Evolutionary conservation across 1,284 basidiomycete genomes (phyloP).

Genomic region (Volvariella volvacea): DNA sequence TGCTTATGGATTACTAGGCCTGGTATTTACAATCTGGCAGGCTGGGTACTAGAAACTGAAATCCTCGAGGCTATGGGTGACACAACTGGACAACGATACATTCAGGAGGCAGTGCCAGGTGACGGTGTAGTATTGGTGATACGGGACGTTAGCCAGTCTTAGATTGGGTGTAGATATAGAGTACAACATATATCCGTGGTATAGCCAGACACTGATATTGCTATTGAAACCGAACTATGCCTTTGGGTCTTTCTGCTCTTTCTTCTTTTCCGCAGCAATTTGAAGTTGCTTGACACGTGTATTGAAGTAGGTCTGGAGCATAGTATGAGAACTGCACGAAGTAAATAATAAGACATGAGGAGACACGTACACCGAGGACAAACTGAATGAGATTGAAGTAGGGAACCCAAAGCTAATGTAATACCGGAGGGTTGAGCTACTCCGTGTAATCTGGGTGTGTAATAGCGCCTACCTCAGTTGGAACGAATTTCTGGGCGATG

Average conservation of each 20-base stretch:
- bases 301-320: constrained; percentile 63
- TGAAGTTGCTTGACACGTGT: constrained; percentile 57
- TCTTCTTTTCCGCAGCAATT: constrained; percentile 38
- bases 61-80: constrained; percentile 28
- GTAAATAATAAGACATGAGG: no score
- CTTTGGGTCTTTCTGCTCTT: constrained; percentile 16
- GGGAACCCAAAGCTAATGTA: constrained; percentile 71
- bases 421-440: constrained; percentile 2
- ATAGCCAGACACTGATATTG: constrained; percentile 4
- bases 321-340: neutral
- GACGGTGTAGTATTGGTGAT: constrained; percentile 40
- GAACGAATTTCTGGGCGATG: constrained; percentile 70
- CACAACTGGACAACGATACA: constrained; percentile 38
- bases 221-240: neutral
- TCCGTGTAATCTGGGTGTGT: neutral
- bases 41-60: constrained; percentile 62
- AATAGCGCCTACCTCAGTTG: constrained; percentile 46
- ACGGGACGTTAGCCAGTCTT: constrained; percentile 18
- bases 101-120: constrained; percentile 36
- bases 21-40: constrained; percentile 56
- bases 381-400: constrained; percentile 71
- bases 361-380: constrained; percentile 48
- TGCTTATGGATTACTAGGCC: constrained; percentile 54
- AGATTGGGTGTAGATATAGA: constrained; percentile 1
- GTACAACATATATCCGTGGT: constrained; percentile 2